Evolutionary conservation across 2,329 filamentous ascomycete species (phyloP).

Genomic region (Microcyclospora pomicola): DNA sequence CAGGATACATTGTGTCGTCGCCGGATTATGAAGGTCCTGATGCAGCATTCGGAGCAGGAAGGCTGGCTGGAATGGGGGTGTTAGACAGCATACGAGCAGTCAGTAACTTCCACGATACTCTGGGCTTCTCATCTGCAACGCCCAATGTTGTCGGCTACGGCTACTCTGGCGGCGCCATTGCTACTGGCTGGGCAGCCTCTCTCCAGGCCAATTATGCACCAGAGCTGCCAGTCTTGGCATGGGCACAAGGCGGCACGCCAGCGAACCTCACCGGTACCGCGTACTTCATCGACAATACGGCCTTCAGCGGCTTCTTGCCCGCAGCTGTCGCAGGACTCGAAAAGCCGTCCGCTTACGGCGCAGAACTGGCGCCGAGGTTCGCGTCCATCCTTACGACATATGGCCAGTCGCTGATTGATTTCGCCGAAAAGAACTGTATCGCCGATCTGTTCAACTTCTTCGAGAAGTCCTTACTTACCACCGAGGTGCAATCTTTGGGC

Average conservation of each 20-base stretch:
- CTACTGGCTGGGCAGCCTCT: conserved; percentile 38
- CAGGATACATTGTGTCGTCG: conserved; percentile 17
- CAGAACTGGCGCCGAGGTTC: conserved; percentile 9
- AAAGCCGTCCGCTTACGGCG: conserved; percentile 13
- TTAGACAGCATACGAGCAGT: conserved; percentile 32
- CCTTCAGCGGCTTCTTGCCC: conserved; percentile 17
- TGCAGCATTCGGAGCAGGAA: conserved; percentile 20
- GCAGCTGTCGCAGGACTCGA: conserved; percentile 11
- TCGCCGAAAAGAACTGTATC: conserved; percentile 12
- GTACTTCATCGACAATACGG: conserved; percentile 13
- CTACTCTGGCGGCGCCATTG: conserved; percentile 42
- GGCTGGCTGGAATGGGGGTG: conserved; percentile 28
- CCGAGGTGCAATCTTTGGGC: conserved; percentile 11
- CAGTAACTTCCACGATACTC: conserved; percentile 13
- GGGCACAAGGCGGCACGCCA: conserved; percentile 35
- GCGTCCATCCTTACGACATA: conserved; percentile 10
- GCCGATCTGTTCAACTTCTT: conserved; percentile 13
- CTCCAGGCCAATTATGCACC: conserved; percentile 40
- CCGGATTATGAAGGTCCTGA: conserved; percentile 31
- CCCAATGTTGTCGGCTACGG: conserved; percentile 35
- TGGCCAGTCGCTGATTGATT: conserved; percentile 8
- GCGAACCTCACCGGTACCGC: conserved; percentile 25
- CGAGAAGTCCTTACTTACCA: conserved; percentile 8
- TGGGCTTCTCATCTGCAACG: conserved; percentile 12
- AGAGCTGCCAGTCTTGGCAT: conserved; percentile 36